phyloP scores from a whole-genome alignment of 371 early-diverging fungal species.

The Lichtheimia ramosa region DNA sequence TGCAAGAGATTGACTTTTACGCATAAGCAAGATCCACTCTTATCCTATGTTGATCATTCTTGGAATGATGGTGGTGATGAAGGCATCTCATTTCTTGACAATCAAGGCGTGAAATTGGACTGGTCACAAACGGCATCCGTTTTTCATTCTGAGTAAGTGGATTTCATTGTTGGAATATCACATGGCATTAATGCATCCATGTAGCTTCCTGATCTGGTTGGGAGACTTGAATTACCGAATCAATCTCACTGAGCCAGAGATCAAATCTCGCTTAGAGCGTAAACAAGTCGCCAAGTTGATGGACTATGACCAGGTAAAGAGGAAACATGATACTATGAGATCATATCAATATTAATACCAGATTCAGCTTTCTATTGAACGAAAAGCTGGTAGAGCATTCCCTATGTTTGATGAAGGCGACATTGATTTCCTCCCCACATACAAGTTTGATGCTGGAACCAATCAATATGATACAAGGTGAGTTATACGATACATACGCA shows the following conservation, averaged over 20 bases:
- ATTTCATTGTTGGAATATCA: background rate
- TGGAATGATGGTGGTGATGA: slow-evolving; percentile 54
- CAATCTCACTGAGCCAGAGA: slow-evolving; percentile 57
- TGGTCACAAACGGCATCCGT: slow-evolving; percentile 51
- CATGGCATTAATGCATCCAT: background rate
- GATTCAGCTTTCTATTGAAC: slow-evolving; percentile 35
- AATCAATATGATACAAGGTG: slow-evolving; percentile 83
- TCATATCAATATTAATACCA: no score
- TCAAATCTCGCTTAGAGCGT: slow-evolving; percentile 55
- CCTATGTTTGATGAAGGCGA: slow-evolving; percentile 79
- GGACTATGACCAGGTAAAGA: slow-evolving; percentile 71
- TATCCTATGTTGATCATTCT: slow-evolving; percentile 33
- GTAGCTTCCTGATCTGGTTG: slow-evolving; percentile 85
- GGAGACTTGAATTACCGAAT: slow-evolving; percentile 96
- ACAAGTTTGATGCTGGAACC: slow-evolving; percentile 90
- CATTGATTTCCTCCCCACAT: slow-evolving; percentile 87
- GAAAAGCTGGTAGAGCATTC: slow-evolving; percentile 62
- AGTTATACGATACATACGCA: background rate
- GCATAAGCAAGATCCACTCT: slow-evolving; percentile 20
- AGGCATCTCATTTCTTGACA: slow-evolving; percentile 40
- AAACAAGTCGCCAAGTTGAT: slow-evolving; percentile 53
- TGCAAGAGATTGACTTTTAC: slow-evolving; percentile 72
- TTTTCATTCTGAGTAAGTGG: slow-evolving; percentile 69
- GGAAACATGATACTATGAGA: no score
- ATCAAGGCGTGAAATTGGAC: slow-evolving; percentile 26